These are phyloP conservation scores for Paraphoma chrysanthemicola DNA, from an alignment of 2,329 filamentous ascomycete species.

Conservation along the genomic window DNA sequence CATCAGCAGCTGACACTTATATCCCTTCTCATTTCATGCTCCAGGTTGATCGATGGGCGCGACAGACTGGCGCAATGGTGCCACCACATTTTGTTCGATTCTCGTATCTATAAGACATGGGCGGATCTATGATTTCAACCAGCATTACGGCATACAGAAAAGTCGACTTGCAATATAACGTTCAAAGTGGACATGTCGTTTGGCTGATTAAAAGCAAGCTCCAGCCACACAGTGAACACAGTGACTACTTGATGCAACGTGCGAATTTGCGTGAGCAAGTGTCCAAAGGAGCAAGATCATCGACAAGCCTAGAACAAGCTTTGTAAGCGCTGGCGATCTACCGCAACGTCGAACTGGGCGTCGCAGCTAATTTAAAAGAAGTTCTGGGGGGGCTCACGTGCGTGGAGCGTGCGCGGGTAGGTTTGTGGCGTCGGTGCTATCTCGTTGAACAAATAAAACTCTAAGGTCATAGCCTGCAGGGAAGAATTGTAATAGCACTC, in stretches of 20 bases:
- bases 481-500: neutral
- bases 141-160: constrained; percentile 1
- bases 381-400: neutral
- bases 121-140: neutral
- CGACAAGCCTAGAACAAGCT: too few species aligned
- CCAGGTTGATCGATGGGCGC: neutral
- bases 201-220: too few species aligned
- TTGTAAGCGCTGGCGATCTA: too few species aligned
- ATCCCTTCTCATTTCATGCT: neutral
- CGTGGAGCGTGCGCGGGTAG: neutral
- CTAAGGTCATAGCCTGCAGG: neutral
- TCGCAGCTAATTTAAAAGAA: too few species aligned
- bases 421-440: neutral
- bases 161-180: neutral
- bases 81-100: neutral
- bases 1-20: too few species aligned
- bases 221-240: too few species aligned
- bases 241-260: too few species aligned
- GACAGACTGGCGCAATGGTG: neutral
- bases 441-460: neutral
- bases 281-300: too few species aligned
- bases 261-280: too few species aligned
- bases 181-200: too few species aligned
- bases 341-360: too few species aligned
- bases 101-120: neutral